These are phyloP conservation scores for Fusarium chaquense DNA, from an alignment of 2,329 filamentous ascomycete genomes.

Conservation along the genomic window DNA sequence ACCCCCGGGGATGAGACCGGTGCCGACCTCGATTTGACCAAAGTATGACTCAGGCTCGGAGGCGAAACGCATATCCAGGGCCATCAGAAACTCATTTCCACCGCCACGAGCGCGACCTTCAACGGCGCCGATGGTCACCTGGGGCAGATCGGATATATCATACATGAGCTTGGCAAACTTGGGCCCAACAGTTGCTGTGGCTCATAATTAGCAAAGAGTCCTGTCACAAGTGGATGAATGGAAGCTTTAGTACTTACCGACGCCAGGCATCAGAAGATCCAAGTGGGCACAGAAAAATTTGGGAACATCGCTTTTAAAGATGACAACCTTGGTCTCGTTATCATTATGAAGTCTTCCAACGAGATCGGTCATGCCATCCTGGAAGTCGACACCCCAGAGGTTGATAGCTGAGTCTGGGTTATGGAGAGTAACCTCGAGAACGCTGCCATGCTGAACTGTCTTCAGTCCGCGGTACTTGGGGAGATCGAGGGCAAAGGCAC, in stretches of 20 bases:
- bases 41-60: background rate
- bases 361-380: background rate
- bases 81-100: background rate
- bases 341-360: background rate
- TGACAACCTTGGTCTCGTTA: background rate
- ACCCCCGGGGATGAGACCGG: background rate
- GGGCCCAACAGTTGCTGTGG: too few relatives aligned
- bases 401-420: background rate
- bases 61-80: background rate
- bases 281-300: background rate
- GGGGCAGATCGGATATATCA: background rate
- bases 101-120: background rate
- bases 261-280: background rate
- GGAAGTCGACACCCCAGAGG: background rate
- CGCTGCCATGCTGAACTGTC: background rate
- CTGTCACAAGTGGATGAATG: background rate
- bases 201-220: background rate
- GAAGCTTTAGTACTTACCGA: too few relatives aligned
- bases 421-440: background rate
- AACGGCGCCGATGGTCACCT: background rate
- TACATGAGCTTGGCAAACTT: background rate
- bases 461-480: background rate
- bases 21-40: background rate
- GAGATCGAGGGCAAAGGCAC: background rate
- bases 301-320: background rate